Evolutionary conservation across 2,329 filamentous ascomycete species (phyloP), one percentile per base, ranked within the genome.

Genomic region (Xylaria sp.): DNA sequence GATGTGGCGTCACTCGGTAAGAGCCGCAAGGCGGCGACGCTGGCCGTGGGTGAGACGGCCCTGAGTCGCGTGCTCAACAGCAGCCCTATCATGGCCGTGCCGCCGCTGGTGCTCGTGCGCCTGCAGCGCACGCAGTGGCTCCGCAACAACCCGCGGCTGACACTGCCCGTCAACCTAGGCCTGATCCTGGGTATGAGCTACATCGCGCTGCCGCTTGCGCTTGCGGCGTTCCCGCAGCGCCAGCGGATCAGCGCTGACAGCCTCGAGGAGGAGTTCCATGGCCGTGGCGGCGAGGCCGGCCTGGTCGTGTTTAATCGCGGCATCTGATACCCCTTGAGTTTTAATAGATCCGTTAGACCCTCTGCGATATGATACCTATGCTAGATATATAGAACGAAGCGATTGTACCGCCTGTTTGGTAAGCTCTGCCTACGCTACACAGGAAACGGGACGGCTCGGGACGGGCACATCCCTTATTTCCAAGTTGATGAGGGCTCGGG

Each of bases 291-390:
- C 0, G 85, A 89, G 66, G 85, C 85, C 56, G 93, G 91, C 0
- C 82, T 92, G 80, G 91, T 99, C n/a, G 92, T 96, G 75, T 98
- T 99, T 78, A 98, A 99, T 77, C 87, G 95, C 72, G 95, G 95
- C 11, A 94, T 99, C 71, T 97, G 80, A 66, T 58, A 54, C 33
- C 41, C 29, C 46, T 33, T 47, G 11, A 19, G 2, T n/a, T n/a
- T n/a, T n/a, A n/a, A n/a, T n/a, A n/a, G n/a, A n/a, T n/a, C n/a
- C n/a, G n/a, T n/a, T n/a, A n/a, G n/a, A n/a, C n/a, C n/a, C n/a
- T n/a, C n/a, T n/a, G n/a, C n/a, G n/a, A n/a, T n/a, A n/a, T n/a
- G n/a, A n/a, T n/a, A n/a, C n/a, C n/a, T n/a, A n/a, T n/a, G 13
- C 25, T 54, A 48, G 49, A 54, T 10, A 48, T 59, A 59, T 33